Base-by-base conservation (phyloP, 352 stramenopile genomes). In the Pythium phragmiticola region DNA sequence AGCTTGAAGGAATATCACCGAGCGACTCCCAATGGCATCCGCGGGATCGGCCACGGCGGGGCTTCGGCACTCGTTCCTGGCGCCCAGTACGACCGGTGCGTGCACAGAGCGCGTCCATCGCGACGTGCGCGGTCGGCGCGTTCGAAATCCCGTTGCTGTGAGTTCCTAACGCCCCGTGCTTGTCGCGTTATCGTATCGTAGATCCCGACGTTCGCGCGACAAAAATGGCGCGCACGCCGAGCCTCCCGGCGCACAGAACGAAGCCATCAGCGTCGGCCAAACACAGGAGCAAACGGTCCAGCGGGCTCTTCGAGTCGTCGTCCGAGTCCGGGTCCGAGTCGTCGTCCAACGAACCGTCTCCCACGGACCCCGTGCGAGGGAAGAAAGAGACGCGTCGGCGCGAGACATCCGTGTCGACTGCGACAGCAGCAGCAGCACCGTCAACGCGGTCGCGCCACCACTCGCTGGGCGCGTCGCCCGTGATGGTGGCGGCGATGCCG, bases 251-350 rank as follows among this genome's bases (percentile, higher is more conserved):
- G 2, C 57, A 59, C 33, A 66, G 16, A 41, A 69, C 26, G 19
- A 47, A 34, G 26, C 26, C 37, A 54, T 45, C 46, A 8, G 8
- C 19, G 21, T 37, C 48, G 26, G 37, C 13, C 7, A 45, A 28
- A 5, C 3, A 45, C 30, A 21, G 53, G 16, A 69, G 52, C 14
- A 70, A 66, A 34, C 52, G 65, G 11, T 4, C 52, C 5, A 72
- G 65, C 33, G 65, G 65, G 4, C 54, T 72, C 30, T 72, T 72
- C 30, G 65, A 72, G 65, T 72, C 65, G 14, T 72, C 65, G 30
- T 70, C 63, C 23, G 57, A 65, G 8, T 70, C 64, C 19, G 64
- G 49, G 26, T 68, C 61, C 28, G 61, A 57, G 33, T 55, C 61
- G n/a, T 50, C 52, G 33, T 43, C 34, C 52, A 53, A 68, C 47